Evolutionary conservation across 805 yeast genomes (phyloP).

Genomic region (Metschnikowia lunata): DNA sequence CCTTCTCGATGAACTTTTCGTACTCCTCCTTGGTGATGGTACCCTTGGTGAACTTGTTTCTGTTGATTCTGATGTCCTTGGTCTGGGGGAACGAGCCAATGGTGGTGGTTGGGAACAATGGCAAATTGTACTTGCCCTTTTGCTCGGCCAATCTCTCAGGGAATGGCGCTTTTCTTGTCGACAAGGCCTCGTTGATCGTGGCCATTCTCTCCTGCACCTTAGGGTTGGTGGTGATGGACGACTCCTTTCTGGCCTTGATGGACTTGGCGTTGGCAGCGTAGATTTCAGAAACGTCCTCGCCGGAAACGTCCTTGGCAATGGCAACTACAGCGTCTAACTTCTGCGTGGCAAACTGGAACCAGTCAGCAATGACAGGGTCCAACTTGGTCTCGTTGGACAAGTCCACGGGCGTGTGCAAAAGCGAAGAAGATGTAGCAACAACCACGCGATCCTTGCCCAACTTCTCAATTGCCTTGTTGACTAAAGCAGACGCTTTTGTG

Average conservation of each 20-base stretch:
- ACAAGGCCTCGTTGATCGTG: constrained; percentile 66
- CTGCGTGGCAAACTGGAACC: constrained; percentile 98
- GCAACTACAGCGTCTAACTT: constrained; percentile 88
- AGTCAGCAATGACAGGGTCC: constrained; percentile 86
- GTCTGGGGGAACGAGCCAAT: constrained; percentile 99
- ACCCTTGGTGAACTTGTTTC: constrained; percentile 98
- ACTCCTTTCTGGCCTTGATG: constrained; percentile 77
- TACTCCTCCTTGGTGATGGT: constrained; percentile 91
- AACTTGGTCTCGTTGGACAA: constrained; percentile 88
- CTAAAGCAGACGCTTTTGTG: constrained; percentile 76
- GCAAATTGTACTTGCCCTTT: constrained; percentile 83
- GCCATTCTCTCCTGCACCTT: constrained; percentile 86
- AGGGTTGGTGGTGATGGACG: constrained; percentile 86
- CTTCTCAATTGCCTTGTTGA: constrained; percentile 76
- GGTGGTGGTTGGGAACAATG: constrained; percentile 99
- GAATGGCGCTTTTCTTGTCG: constrained; percentile 85
- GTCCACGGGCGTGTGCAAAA: constrained; percentile 98
- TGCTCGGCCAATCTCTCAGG: constrained; percentile 83
- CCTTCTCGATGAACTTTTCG: constrained; percentile 94
- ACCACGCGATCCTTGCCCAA: constrained; percentile 83
- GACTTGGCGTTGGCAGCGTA: constrained; percentile 85
- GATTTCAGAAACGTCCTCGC: constrained; percentile 71
- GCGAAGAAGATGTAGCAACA: constrained; percentile 93
- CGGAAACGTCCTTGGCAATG: constrained; percentile 82
- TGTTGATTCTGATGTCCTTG: constrained; percentile 96